Base-by-base conservation (phyloP, 257 asterid genomes). In the Lycium ferocissimum region DNA sequence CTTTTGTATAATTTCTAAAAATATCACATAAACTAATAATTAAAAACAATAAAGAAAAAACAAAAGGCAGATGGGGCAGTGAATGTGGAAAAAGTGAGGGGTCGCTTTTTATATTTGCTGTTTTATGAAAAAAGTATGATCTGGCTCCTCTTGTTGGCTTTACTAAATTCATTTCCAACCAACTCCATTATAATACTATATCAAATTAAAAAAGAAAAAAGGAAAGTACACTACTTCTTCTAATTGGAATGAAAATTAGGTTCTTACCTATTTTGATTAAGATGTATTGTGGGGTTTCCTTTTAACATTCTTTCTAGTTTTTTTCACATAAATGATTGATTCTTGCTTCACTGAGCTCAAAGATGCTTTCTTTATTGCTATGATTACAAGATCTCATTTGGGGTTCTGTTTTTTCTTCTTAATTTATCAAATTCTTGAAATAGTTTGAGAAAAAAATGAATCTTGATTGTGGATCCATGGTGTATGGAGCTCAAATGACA, bases 31-130 rank as follows among this genome's bases (percentile, higher is more conserved):
- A 40, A 40, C 6, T 40, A 40, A 49, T 49, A 86, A 22, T 45
- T 2, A 15, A 84, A 85, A 86, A 22, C 15, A 71, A 84, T 80
- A 87, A 88, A 63, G 83, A 86, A 26, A 90, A 88, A 85, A 88
- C 89, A 71, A 85, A 87, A 87, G 90, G 89, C 89, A 86, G 33
- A 76, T 38, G 26, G 82, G 76, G 75, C 59, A 71, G 26, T 45
- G 62, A 63, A 62, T 6, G 84, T 53, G 18, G 72, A 51, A 71
- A 45, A 79, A 65, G 59, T 73, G 70, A 66, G 58, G 51, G 58
- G 84, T 85, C 82, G 75, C 82, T 54, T 40, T 40, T 76, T 84
- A 9, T 18, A 33, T 84, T 62, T 53, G 80, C 57, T 47, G 40
- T 73, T 85, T 40, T 79, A 47, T 86, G 83, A 79, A 45, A 58